These are phyloP conservation scores for Raffaelea arxii DNA, from an alignment of 2,329 filamentous ascomycete species.

Conservation along the genomic window DNA sequence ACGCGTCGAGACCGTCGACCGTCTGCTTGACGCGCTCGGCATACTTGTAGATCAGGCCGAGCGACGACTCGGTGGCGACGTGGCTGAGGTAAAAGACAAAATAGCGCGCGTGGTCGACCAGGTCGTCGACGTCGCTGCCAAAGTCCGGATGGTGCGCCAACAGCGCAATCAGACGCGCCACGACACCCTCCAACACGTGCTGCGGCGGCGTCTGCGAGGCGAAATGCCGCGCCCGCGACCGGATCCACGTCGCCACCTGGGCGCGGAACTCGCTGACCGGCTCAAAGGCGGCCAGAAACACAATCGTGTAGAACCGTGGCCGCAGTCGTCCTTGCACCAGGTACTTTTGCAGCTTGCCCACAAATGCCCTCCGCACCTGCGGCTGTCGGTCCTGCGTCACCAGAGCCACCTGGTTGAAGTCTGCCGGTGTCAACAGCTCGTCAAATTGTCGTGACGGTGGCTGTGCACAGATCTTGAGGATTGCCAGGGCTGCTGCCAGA, in stretches of 20 bases:
- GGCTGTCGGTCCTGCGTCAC: slow-evolving; percentile 69
- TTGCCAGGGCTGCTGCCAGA: slow-evolving; percentile 67
- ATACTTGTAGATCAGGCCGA: slow-evolving; percentile 82
- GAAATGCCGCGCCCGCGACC: slow-evolving; percentile 66
- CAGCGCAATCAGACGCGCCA: slow-evolving; percentile 75
- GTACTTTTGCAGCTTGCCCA: slow-evolving; percentile 84
- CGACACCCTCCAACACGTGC: slow-evolving; percentile 66
- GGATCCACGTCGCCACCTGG: slow-evolving; percentile 78
- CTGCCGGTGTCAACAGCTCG: slow-evolving; percentile 56
- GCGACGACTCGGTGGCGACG: slow-evolving; percentile 76
- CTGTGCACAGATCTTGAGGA: slow-evolving; percentile 71
- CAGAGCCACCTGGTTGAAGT: slow-evolving; percentile 75
- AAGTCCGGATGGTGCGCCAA: slow-evolving; percentile 94
- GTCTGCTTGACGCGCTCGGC: slow-evolving; percentile 90
- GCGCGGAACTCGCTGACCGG: slow-evolving; percentile 62
- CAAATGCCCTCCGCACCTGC: slow-evolving; percentile 68
- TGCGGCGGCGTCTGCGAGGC: slow-evolving; percentile 50
- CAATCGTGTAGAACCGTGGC: slow-evolving; percentile 74
- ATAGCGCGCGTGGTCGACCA: slow-evolving; percentile 78
- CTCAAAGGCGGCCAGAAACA: slow-evolving; percentile 89
- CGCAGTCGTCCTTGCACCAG: slow-evolving; percentile 62
- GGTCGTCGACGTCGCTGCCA: slow-evolving; percentile 43
- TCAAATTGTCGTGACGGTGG: slow-evolving; percentile 52
- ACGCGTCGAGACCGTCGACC: slow-evolving; percentile 62
- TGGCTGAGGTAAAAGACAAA: slow-evolving; percentile 80